phyloP scores from a whole-genome alignment of 1,139 yeast genomes.

The Suhomyces bokatorum region DNA sequence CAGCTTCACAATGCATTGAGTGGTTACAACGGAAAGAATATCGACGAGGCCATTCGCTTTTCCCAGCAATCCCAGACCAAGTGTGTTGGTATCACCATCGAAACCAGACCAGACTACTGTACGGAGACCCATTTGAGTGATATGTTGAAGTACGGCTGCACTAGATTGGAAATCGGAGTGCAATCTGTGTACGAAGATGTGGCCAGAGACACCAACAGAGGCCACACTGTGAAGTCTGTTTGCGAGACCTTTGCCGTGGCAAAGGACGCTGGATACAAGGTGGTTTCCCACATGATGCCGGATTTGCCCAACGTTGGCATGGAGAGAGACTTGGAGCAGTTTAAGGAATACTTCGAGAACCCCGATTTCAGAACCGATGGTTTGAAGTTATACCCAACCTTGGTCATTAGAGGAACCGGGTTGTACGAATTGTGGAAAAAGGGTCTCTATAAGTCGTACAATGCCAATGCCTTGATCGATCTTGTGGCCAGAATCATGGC shows the following conservation, averaged over 20 bases:
- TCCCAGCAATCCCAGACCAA: slow-evolving; percentile 95
- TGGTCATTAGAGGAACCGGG: slow-evolving; percentile 97
- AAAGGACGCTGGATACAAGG: slow-evolving; percentile 97
- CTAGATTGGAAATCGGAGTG: slow-evolving; percentile 95
- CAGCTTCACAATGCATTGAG: slow-evolving; percentile 93
- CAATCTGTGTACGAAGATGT: slow-evolving; percentile 98
- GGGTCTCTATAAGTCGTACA: slow-evolving; percentile 90
- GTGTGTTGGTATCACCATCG: slow-evolving; percentile 98
- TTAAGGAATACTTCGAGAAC: slow-evolving; percentile 92
- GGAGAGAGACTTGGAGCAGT: slow-evolving; percentile 97
- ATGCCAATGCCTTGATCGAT: slow-evolving; percentile 92
- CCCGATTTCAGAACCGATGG: slow-evolving; percentile 98
- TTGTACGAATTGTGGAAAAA: slow-evolving; percentile 96
- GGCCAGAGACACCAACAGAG: slow-evolving; percentile 97
- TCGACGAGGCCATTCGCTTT: slow-evolving; percentile 86
- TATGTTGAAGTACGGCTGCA: slow-evolving; percentile 95
- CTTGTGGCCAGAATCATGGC: slow-evolving; percentile 94
- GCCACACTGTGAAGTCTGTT: slow-evolving; percentile 95
- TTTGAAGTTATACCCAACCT: slow-evolving; percentile 88
- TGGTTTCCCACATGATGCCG: slow-evolving; percentile 99
- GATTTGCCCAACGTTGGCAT: slow-evolving; percentile 97
- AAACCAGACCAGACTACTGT: slow-evolving; percentile 98
- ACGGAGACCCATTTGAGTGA: slow-evolving; percentile 94
- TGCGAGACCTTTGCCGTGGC: slow-evolving; percentile 95
- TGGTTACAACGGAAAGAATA: slow-evolving; percentile 83